Base-by-base conservation (phyloP, 306 rosid species). In the Trifolium subterraneum region DNA sequence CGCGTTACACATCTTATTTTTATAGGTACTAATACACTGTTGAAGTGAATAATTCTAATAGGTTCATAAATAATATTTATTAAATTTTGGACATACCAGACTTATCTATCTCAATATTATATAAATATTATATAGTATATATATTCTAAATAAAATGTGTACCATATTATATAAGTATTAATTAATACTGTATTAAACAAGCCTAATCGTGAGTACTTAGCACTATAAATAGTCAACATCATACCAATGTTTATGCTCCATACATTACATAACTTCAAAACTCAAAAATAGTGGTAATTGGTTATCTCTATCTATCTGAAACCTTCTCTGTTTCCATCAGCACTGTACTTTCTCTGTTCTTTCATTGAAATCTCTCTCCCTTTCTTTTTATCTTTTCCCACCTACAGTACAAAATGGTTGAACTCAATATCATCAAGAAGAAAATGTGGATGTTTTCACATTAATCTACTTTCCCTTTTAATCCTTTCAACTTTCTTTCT, bases 391-490 rank as follows among this genome's bases (percentile, higher is more conserved):
- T 8, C 15, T 27, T 41, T 71, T 74, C 75, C 33, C 51, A 54
- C 58, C 61, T 60, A 25, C 67, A 36, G 39, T 36, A 36, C 39
- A 36, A 71, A 82, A 86, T 86, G 86, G 66, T 76, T 8, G 29
- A 71, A 44, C 55, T 81, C 84, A 83, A 81, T 63, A 77, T 65
- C 27, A 72, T 79, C 22, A 83, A 77, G 87, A 86, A 81, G 80
- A 86, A 86, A 81, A 84, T 82, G 85, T 82, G 89, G 84, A 75
- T 87, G 80, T 86, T 90, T 83, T 74, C 66, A 72, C 65, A 71
- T 45, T 87, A 79, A 86, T 66, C 71, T 9, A 60, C 72, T 22
- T 61, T 83, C 14, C 39, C 59, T 20, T 20, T 22, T 45, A 48
- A 50, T 38, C 72, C 59, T 19, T 14, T 19, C 13, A 69, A 76